Base-by-base conservation (phyloP, 768 basidiomycete genomes). In the Lactifluus subvellereus region DNA sequence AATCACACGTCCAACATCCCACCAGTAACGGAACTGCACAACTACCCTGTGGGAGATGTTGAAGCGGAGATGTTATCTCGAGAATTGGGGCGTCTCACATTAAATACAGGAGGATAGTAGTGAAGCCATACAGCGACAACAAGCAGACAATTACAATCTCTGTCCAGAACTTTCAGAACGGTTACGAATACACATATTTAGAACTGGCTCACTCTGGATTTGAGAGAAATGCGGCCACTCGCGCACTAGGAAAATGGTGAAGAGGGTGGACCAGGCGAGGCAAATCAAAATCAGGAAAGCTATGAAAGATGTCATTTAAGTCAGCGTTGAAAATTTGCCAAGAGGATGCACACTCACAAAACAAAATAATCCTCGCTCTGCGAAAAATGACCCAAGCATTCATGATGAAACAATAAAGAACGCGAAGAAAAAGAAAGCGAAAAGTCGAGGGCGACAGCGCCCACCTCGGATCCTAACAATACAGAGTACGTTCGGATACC, bases 301-400 rank as follows among this genome's bases (percentile, higher is more conserved):
- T 67, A 37, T 33, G 51, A 14, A 42, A 4, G 22, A 37, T 37
- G 38, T 3, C 3, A 51, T 40, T 22, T 27, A 27, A 27, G 27
- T 27, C 27, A 38, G 32, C 18, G 9, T 7, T 8, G 13, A 32
- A 42, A 40, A 33, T 42, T 20, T 11, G 50, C 11, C 13, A 37
- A 57, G 18, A 48, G 27, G 38, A 22, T 4, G 5, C 16, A 35
- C 9, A 62, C 66, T 16, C 32, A 67, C 66, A 22, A 45, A 67
- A 54, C 16, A 66, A 47, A 22, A 49, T 11, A 30, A 42, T 56
- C 54, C 66, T 66, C 52, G 65, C 60, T 37, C 54, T 61, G 57
- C 64, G 65, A 40, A 67, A 67, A 55, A 67, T 8, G 20, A 18
- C 50, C 66, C 66, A 67, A 43, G 45, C 48, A 51, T 40, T 30